Conservation (phyloP, 805 yeast species). For the Citeromyces matritensis region DNA sequence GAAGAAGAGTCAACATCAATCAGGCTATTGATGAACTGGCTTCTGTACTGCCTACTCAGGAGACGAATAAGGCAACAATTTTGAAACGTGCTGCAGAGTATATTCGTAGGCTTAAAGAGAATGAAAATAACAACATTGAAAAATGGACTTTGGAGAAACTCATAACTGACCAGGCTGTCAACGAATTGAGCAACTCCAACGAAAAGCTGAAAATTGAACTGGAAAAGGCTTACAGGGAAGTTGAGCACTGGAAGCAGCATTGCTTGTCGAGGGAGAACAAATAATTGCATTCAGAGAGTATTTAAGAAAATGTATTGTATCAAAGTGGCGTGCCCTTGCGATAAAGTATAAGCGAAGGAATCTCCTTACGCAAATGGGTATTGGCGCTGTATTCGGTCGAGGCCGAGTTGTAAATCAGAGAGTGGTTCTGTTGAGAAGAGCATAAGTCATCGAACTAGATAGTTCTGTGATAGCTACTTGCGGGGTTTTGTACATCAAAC, state of each 20-base stretch:
- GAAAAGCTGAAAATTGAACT: slow-evolving; percentile 80
- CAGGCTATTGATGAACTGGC: slow-evolving; percentile 75
- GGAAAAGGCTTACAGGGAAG: slow-evolving; percentile 84
- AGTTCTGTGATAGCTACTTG: too few relatives aligned
- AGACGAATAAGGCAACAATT: slow-evolving; percentile 83
- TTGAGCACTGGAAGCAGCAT: slow-evolving; percentile 64
- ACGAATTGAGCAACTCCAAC: slow-evolving; percentile 72
- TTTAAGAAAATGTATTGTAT: neutral
- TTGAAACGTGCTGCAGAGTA: slow-evolving; percentile 81
- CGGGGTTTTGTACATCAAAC: too few relatives aligned
- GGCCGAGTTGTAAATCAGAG: too few relatives aligned
- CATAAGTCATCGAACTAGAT: too few relatives aligned
- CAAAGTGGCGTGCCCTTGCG: neutral
- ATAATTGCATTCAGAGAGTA: neutral
- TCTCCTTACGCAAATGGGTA: neutral
- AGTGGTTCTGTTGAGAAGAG: too few relatives aligned
- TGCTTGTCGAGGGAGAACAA: slow-evolving; percentile 8
- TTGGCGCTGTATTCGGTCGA: too few relatives aligned
- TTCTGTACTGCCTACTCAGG: slow-evolving; percentile 64
- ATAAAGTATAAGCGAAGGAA: neutral
- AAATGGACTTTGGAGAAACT: slow-evolving; percentile 93
- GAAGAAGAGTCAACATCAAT: slow-evolving; percentile 82
- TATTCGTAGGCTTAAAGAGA: slow-evolving; percentile 78
- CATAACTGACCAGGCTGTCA: slow-evolving; percentile 79
- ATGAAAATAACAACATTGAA: slow-evolving; percentile 78